phyloP scores from a whole-genome alignment of 176 grass and related monocot genomes.

The Paspalum notatum region DNA sequence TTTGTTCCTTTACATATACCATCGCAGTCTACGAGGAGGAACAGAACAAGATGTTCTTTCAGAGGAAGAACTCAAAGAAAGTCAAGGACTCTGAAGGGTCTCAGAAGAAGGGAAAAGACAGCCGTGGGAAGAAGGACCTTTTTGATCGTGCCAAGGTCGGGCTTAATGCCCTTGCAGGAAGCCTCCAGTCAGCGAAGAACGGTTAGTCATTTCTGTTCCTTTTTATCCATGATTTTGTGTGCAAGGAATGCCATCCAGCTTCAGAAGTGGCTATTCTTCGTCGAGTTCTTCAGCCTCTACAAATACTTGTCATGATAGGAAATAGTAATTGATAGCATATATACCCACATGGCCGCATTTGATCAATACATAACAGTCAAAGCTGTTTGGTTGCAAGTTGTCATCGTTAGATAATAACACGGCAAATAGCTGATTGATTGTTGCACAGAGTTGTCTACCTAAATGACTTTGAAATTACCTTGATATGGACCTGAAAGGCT shows the following conservation, averaged over 20 bases:
- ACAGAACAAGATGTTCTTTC: constrained; percentile 42
- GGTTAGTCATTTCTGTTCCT: constrained; percentile 29
- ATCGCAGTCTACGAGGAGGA: constrained; percentile 38
- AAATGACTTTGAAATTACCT: neutral
- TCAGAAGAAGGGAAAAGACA: constrained; percentile 44
- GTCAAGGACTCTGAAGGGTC: constrained; percentile 38
- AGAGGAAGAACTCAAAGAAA: constrained; percentile 62
- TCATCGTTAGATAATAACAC: neutral
- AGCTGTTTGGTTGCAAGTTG: constrained; percentile 15
- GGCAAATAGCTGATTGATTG: neutral
- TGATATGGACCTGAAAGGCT: constrained; percentile 13
- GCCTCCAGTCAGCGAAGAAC: constrained; percentile 41
- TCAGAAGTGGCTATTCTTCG: neutral
- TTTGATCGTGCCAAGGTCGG: constrained; percentile 54
- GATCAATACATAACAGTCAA: neutral
- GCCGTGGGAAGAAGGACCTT: constrained; percentile 43
- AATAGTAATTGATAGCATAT: neutral
- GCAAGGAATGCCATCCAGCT: constrained; percentile 15
- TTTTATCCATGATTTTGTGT: neutral
- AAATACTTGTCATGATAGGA: neutral
- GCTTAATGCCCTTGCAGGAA: constrained; percentile 40
- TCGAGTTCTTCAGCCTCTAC: neutral
- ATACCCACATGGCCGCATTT: neutral
- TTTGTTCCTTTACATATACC: constrained; percentile 3
- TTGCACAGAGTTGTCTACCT: neutral